Evolutionary conservation across 352 stramenopile species (phyloP), one percentile per base, ranked within the genome.

Genomic region (Phytophthora rubi): DNA sequence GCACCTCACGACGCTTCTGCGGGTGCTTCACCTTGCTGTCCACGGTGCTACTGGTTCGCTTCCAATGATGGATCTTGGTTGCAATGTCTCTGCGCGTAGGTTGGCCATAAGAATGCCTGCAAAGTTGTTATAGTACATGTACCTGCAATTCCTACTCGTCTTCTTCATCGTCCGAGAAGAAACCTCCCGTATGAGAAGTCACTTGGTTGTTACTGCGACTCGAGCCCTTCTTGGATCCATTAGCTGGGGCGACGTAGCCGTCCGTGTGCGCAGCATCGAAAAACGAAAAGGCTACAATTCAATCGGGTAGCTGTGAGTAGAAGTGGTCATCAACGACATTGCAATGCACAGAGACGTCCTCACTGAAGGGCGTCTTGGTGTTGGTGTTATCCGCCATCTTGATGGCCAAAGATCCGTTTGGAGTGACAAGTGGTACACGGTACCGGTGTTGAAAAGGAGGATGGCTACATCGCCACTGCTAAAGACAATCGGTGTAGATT

Each of bases 221-320:
- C 12, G 53, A 39, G 8, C 44, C 28, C 33, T 58, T 67, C 49
- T 49, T 65, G 15, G 59, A 12, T 53, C 30, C 39, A 44, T 21
- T 52, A n/a, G 35, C 16, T 23, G 47, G 32, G 15, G 53, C 30
- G 8, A 71, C 54, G 47, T 83, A 82, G 45, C 74, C 76, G 2
- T 73, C 64, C 8, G 53, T 79, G n/a, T 78, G 66, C 18, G 63
- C 67, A 2, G 74, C 76, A 49, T 83, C 76, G 26, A 83, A 83
- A 71, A 71, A 83, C 9, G 67, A 75, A 52, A 83, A 82, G 1
- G 73, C 76, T 81, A 45, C 5, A 15, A 10, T 16, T 45, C 30
- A 56, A 23, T 44, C 4, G 23, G 12, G 15, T 18, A 21, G 6
- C 9, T 26, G 18, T n/a, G 13, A 33, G 10, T 45, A 18, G 37